Conservation (phyloP, 1,284 basidiomycete genomes). For the Uromyces viciae-fabae region DNA sequence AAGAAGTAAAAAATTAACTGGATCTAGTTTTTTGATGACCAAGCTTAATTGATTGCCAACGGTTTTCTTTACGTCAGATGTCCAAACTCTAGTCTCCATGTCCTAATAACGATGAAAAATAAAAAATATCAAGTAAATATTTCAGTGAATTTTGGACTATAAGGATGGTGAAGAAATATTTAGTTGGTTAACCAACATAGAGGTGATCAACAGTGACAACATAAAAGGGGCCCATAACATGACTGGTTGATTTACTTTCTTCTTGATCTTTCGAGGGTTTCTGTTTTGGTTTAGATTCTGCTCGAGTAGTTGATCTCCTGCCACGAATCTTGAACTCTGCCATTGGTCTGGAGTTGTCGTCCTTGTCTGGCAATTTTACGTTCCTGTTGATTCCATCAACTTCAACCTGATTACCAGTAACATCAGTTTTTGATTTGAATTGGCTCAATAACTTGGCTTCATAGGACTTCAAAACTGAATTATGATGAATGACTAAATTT, state of each 20-base stretch:
- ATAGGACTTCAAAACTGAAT: too few species aligned
- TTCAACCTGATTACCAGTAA: neutral
- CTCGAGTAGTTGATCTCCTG: neutral
- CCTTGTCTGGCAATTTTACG: neutral
- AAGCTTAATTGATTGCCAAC: conserved; percentile 42
- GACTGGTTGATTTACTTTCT: neutral
- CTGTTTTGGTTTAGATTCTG: neutral
- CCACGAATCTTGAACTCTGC: neutral
- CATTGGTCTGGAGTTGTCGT: neutral
- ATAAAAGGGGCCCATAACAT: conserved; percentile 21
- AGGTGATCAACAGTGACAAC: conserved; percentile 40
- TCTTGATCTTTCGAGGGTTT: neutral
- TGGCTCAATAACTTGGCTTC: too few species aligned
- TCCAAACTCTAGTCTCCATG: conserved; percentile 40
- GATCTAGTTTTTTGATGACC: conserved; percentile 32
- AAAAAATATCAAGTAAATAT: neutral
- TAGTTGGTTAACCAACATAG: conserved; percentile 31
- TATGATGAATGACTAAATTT: too few species aligned
- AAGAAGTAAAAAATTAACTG: conserved; percentile 31
- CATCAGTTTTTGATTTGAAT: too few species aligned
- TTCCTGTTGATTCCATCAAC: neutral
- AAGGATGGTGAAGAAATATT: too few species aligned
- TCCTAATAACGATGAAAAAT: conserved; percentile 2
- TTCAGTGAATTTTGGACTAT: too few species aligned
- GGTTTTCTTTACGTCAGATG: conserved; percentile 21